Conservation (phyloP, 352 stramenopile genomes). For the Pythium chondricola region DNA sequence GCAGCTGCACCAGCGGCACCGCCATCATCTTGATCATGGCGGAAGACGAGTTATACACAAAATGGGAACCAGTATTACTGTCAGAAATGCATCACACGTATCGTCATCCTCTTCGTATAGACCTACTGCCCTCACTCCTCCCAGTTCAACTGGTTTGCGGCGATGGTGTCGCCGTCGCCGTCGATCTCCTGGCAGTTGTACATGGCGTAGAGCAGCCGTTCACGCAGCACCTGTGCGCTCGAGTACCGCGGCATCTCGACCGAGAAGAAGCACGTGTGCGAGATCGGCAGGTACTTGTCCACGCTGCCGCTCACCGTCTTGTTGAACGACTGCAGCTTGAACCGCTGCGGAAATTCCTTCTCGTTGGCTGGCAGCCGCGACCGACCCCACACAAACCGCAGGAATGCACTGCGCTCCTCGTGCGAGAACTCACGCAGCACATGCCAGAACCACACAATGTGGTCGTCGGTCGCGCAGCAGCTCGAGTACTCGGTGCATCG, state of each 20-base stretch:
- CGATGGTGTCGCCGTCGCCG: constrained; percentile 74
- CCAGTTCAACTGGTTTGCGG: constrained; percentile 75
- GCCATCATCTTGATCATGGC: neutral
- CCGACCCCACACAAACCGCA: constrained; percentile 91
- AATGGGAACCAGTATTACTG: neutral
- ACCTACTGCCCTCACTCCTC: constrained; percentile 38
- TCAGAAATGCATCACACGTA: neutral
- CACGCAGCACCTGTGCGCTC: constrained; percentile 54
- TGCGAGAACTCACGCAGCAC: constrained; percentile 71
- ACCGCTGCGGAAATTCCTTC: constrained; percentile 84
- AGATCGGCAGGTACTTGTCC: constrained; percentile 91
- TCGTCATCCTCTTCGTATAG: neutral
- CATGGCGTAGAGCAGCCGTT: constrained; percentile 88
- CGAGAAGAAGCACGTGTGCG: constrained; percentile 99
- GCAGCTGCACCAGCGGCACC: neutral
- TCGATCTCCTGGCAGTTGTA: constrained; percentile 94
- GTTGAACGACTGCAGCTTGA: constrained; percentile 89
- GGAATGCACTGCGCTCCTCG: constrained; percentile 79
- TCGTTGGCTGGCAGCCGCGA: constrained; percentile 77
- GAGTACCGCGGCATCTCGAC: constrained; percentile 94
- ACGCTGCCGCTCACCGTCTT: constrained; percentile 36
- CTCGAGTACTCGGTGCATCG: constrained; percentile 85
- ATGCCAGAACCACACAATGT: constrained; percentile 87
- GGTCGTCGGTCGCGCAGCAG: constrained; percentile 55
- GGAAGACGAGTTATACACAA: neutral